These are phyloP conservation scores for Hermanozyma aechmeae DNA, from an alignment of 805 yeast genomes.

Conservation along the genomic window DNA sequence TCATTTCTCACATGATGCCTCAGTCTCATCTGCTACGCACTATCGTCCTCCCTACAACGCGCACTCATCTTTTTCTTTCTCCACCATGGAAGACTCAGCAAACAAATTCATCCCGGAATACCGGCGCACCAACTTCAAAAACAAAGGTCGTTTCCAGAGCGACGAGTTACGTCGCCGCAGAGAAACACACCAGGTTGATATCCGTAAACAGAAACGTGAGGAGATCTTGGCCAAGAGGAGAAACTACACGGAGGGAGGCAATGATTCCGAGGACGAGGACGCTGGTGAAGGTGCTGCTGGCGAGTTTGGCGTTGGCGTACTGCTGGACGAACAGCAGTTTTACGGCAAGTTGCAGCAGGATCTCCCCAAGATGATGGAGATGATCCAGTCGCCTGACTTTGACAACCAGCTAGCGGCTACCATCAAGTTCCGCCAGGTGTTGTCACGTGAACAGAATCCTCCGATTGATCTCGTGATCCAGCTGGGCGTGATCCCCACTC, in stretches of 20 bases:
- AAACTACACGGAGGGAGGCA: conserved; percentile 43
- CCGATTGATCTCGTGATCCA: conserved; percentile 91
- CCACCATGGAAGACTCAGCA: conserved; percentile 65
- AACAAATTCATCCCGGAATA: conserved; percentile 91
- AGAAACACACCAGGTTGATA: conserved; percentile 93
- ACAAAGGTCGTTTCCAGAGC: conserved; percentile 85
- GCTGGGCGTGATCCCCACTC: conserved; percentile 86
- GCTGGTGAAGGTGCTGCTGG: too few relatives aligned
- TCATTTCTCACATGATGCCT: neutral
- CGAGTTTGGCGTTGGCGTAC: conserved; percentile 29
- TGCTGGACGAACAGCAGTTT: conserved; percentile 37
- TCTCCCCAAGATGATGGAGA: conserved; percentile 78
- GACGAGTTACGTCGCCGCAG: conserved; percentile 97
- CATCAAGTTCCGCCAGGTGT: conserved; percentile 83
- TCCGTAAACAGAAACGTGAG: conserved; percentile 94
- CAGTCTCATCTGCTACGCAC: neutral
- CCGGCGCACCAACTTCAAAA: conserved; percentile 92
- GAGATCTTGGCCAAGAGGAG: conserved; percentile 92
- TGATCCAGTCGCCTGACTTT: conserved; percentile 64
- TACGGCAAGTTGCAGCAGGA: conserved; percentile 42
- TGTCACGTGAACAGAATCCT: conserved; percentile 91
- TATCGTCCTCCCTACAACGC: too few relatives aligned
- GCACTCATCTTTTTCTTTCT: too few relatives aligned
- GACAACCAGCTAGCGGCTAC: conserved; percentile 84
- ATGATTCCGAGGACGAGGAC: conserved; percentile 36